These are phyloP conservation scores for Metarhizium anisopliae DNA, from an alignment of 2,329 filamentous ascomycete genomes.

Conservation along the genomic window DNA sequence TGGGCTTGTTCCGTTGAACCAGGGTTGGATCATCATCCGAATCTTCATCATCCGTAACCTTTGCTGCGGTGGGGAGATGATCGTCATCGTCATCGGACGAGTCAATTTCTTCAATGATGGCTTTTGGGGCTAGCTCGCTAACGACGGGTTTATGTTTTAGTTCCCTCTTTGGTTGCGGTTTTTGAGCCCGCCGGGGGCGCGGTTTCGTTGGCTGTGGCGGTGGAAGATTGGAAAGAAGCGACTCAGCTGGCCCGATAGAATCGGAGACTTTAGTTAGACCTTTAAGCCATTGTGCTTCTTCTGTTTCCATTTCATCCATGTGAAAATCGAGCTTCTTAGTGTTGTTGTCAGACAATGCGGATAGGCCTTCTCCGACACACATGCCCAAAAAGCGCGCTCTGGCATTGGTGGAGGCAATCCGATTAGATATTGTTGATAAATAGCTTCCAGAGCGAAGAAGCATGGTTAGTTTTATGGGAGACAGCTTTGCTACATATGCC, in stretches of 20 bases:
- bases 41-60: conserved; percentile 83
- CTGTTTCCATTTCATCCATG: conserved; percentile 64
- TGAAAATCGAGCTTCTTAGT: conserved; percentile 75
- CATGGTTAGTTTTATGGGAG: conserved; percentile 57
- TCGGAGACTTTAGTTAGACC: conserved; percentile 56
- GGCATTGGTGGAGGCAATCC: conserved; percentile 66
- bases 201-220: conserved; percentile 7
- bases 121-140: conserved; percentile 23
- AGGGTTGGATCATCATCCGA: conserved; percentile 89
- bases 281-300: conserved; percentile 70
- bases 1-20: conserved; percentile 72
- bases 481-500: conserved; percentile 62
- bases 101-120: conserved; percentile 58
- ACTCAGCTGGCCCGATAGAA: conserved; percentile 45
- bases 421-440: conserved; percentile 73
- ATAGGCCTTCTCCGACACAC: conserved; percentile 68
- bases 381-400: conserved; percentile 79
- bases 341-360: conserved; percentile 53
- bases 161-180: conserved; percentile 14
- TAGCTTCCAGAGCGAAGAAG: conserved; percentile 65
- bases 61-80: conserved; percentile 62
- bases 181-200: background rate
- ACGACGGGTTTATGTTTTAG: conserved; percentile 19
- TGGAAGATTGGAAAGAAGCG: conserved; percentile 28
- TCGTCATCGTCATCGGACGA: conserved; percentile 48